Evolutionary conservation across 352 stramenopile species (phyloP), one percentile per base, ranked within the genome.

Genomic region (Phytophthora boehmeriae): DNA sequence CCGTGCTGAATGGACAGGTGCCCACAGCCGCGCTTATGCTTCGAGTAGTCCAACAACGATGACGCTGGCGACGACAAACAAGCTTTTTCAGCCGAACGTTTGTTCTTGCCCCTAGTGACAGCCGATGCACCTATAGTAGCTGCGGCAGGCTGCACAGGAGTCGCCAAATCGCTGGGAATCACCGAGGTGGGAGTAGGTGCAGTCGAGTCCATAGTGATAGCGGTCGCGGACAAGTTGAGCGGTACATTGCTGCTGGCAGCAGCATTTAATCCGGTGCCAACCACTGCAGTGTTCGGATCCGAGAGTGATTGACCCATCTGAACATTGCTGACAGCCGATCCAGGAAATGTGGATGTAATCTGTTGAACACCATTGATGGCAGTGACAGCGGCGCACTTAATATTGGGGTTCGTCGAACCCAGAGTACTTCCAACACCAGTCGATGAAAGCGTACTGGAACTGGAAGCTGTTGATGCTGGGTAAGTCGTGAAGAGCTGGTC

Each of bases 1-100:
- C 84, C 84, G 53, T 93, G 84, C 55, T 87, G 70, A 35, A 93
- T 93, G 45, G 81, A 85, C 52, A 93, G 68, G 42, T 93, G 84
- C 6, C 84, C 82, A 57, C 84, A 93, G 2, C 74, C 78, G 6
- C 74, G 76, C 53, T 78, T 90, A 59, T 93, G 83, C 0, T 71
- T 67, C 17, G 78, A 68, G 47, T 93, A 88, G 59, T 80, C 71
- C 38, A 88, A 60, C 46, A 85, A 55, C 36, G 76, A 75, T 2
- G 67, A 60, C 27, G 49, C 59, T 16, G 63, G 63, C 8, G 53
- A 69, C 16, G 68, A 50, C 48, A 76, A 45, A 11, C 68, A 76
- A 44, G 42, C 56, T 34, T 68, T 75, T 16, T 72, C 67, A 17
- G 25, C 20, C 38, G 35, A 28, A 45, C 28, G 14, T 46, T 70